These are phyloP conservation scores for Hypoxylon sp. DNA, from an alignment of 2,329 filamentous ascomycete genomes.

Conservation along the genomic window DNA sequence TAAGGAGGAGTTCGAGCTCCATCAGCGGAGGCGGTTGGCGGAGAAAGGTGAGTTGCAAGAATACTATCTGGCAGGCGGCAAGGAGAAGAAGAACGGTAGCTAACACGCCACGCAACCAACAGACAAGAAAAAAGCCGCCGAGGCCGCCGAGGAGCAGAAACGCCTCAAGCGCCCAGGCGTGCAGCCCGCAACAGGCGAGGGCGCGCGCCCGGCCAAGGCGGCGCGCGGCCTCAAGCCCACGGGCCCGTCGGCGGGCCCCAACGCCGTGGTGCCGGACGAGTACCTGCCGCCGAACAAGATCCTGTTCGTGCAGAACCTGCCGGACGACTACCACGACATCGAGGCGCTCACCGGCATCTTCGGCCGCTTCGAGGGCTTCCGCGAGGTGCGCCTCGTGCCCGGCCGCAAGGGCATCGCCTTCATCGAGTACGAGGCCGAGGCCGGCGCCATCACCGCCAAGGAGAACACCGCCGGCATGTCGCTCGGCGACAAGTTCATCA, in stretches of 20 bases:
- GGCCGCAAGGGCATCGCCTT: constrained; percentile 91
- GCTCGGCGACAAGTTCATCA: constrained; percentile 83
- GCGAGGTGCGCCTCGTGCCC: constrained; percentile 90
- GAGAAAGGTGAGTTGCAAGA: constrained; percentile 80
- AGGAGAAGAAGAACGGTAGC: background rate
- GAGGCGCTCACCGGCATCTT: constrained; percentile 86
- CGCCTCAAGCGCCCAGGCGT: constrained; percentile 74
- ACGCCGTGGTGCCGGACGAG: constrained; percentile 91
- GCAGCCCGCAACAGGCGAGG: constrained; percentile 58
- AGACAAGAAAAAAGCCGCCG: constrained; percentile 84
- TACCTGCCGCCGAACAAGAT: constrained; percentile 98
- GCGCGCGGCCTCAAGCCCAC: constrained; percentile 82
- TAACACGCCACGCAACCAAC: constrained; percentile 5
- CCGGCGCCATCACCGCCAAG: constrained; percentile 91
- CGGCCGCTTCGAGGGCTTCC: constrained; percentile 91
- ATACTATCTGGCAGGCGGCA: background rate
- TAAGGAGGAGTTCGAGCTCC: constrained; percentile 84
- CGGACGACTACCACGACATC: constrained; percentile 85
- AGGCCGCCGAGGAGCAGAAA: constrained; percentile 82
- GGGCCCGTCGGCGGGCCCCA: constrained; percentile 64
- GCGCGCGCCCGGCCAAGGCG: constrained; percentile 74
- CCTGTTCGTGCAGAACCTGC: constrained; percentile 91
- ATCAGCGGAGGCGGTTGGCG: constrained; percentile 85
- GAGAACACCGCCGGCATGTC: constrained; percentile 90
- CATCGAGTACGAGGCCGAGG: constrained; percentile 93